Base-by-base conservation (phyloP, 768 basidiomycete genomes). In the Gautieria morchelliformis region DNA sequence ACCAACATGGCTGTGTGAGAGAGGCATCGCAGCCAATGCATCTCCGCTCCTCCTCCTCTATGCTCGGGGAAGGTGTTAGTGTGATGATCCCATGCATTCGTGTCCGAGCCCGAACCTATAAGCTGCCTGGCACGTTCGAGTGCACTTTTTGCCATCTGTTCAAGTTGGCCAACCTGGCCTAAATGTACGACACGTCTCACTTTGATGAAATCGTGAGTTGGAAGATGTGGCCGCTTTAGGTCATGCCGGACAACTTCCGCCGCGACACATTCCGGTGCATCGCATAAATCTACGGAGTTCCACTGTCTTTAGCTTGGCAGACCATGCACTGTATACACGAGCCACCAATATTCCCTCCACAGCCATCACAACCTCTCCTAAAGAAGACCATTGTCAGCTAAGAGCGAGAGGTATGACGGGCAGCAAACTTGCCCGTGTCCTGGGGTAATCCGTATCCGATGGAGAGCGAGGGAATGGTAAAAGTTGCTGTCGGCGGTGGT, bases 201-300 rank as follows among this genome's bases (percentile, higher is more conserved):
- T 53, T 53, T 53, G 3, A 20, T 15, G 2, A 44, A 9, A 40
- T 51, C 66, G 58, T 72, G 71, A 10, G 53, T 58, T n/a, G 69
- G 64, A 15, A 64, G 60, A 52, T 72, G 71, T 1, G 62, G 55
- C 7, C 53, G 60, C 10, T 61, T 30, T 37, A 66, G 53, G 58
- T 63, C 60, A 12, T 48, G 19, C 27, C 64, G 45, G 24, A 51
- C 59, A 27, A 68, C 42, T 12, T 58, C 54, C 7, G 55, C 46
- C 7, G 39, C 32, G 14, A 66, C 33, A 50, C 71, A 72, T 4
- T 50, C 62, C 1, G 63, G 63, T 4, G 60, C 32, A 20, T 64
- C 62, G 60, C 69, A 71, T 32, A 71, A 63, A 58, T 72, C 68
- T 15, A 71, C 47, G 8, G 64, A 68, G 35, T 63, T 62, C 52